phyloP scores from a whole-genome alignment of 208 protist genomes.

The Crithidia mellificae region DNA sequence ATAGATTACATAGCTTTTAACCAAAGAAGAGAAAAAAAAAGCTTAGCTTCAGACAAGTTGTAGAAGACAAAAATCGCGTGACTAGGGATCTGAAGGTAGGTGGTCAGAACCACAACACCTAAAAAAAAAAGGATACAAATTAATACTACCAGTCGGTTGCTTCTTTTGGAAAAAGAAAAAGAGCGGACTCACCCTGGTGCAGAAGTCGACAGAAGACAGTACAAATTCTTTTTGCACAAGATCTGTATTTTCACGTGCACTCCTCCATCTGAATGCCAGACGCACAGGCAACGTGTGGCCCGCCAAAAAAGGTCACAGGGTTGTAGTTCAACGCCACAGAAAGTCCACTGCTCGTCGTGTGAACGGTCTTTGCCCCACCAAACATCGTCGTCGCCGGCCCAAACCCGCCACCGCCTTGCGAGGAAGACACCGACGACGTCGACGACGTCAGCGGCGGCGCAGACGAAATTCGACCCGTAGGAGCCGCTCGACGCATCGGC shows the following conservation, averaged over 20 bases:
- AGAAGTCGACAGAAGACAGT: too few species aligned
- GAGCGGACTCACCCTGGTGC: background rate
- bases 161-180: too few species aligned
- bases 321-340: slow-evolving; percentile 42
- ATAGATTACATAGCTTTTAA: too few species aligned
- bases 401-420: background rate
- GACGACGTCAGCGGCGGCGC: background rate
- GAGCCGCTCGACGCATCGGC: too few species aligned
- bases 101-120: background rate
- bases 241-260: slow-evolving; percentile 7
- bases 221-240: too few species aligned
- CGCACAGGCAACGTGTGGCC: slow-evolving; percentile 31
- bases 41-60: too few species aligned
- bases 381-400: background rate
- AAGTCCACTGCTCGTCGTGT: slow-evolving; percentile 30
- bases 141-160: background rate
- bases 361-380: slow-evolving; percentile 11
- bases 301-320: slow-evolving; percentile 43
- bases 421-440: background rate
- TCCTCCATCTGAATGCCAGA: slow-evolving; percentile 25
- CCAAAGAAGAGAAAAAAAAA: too few species aligned
- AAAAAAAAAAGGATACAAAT: background rate
- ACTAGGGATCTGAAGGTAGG: too few species aligned
- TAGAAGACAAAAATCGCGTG: too few species aligned
- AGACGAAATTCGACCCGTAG: background rate